phyloP scores from a whole-genome alignment of 208 protist genomes.

The Wallacemonas sp. region DNA sequence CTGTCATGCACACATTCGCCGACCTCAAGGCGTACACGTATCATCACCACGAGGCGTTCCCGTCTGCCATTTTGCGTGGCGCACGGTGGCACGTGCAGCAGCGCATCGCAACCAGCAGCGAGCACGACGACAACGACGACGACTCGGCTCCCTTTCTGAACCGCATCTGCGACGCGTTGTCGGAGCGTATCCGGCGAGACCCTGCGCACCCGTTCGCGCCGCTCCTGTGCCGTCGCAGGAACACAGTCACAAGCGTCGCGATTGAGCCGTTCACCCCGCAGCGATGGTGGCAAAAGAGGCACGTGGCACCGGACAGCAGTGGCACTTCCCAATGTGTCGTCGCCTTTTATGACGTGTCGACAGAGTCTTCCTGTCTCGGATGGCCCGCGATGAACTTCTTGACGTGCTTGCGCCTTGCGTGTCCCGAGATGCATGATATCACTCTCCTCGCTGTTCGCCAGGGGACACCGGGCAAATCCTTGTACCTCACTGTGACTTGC shows the following conservation, averaged over 20 bases:
- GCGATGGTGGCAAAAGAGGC: constrained; percentile 13
- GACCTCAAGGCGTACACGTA: constrained; percentile 96
- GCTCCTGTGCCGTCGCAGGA: too few relatives aligned
- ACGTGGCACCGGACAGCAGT: neutral
- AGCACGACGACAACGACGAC: neutral
- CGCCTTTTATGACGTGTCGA: constrained; percentile 47
- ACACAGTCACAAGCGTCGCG: neutral
- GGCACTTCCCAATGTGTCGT: constrained; percentile 15
- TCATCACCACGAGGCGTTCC: constrained; percentile 94
- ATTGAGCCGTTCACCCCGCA: neutral
- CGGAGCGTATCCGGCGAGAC: constrained; percentile 21
- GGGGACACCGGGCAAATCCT: constrained; percentile 31
- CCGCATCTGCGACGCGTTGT: constrained; percentile 30
- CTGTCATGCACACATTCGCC: constrained; percentile 90
- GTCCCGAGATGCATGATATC: constrained; percentile 35
- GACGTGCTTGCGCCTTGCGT: constrained; percentile 48
- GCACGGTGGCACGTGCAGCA: constrained; percentile 23
- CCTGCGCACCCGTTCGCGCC: constrained; percentile 54
- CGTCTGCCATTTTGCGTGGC: constrained; percentile 56
- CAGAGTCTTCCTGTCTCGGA: constrained; percentile 25
- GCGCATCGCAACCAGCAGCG: neutral
- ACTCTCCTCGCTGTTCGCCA: constrained; percentile 48
- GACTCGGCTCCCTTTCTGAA: constrained; percentile 18
- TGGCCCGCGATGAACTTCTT: constrained; percentile 64
- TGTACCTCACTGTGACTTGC: constrained; percentile 43